Evolutionary conservation across 2,329 filamentous ascomycete genomes (phyloP).

Genomic region (Blumeria graminis): DNA sequence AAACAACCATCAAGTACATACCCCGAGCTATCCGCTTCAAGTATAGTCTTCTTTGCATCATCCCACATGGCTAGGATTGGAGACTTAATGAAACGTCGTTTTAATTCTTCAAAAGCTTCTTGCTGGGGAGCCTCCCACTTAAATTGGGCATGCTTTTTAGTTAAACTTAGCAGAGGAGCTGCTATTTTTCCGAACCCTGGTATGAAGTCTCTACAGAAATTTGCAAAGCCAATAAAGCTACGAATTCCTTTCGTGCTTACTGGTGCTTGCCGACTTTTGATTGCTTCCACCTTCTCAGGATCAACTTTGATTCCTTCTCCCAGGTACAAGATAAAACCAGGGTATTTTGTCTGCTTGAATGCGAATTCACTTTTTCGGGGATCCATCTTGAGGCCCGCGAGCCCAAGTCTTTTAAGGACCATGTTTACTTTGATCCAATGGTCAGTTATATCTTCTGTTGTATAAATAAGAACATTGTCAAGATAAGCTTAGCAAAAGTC

Average conservation of each 20-base stretch:
- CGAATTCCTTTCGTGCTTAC: neutral
- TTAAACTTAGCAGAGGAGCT: neutral
- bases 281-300: neutral
- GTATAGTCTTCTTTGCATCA: no score
- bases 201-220: neutral
- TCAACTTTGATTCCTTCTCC: neutral
- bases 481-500: neutral
- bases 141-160: neutral
- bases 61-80: neutral
- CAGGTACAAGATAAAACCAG: neutral
- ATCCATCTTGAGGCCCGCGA: neutral
- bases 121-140: neutral
- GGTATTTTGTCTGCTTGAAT: neutral
- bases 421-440: neutral
- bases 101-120: neutral
- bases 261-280: neutral
- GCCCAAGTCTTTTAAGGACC: neutral
- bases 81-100: no score
- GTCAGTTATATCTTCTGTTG: neutral
- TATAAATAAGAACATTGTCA: neutral
- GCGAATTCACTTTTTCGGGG: neutral
- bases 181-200: neutral
- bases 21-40: no score
- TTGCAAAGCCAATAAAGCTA: neutral
- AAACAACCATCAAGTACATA: no score